Percentiles rank a stretch among this genome's conserved stretches.
phyloP scores from a whole-genome alignment of 306 rosid species.

The Glycine latifolia region DNA sequence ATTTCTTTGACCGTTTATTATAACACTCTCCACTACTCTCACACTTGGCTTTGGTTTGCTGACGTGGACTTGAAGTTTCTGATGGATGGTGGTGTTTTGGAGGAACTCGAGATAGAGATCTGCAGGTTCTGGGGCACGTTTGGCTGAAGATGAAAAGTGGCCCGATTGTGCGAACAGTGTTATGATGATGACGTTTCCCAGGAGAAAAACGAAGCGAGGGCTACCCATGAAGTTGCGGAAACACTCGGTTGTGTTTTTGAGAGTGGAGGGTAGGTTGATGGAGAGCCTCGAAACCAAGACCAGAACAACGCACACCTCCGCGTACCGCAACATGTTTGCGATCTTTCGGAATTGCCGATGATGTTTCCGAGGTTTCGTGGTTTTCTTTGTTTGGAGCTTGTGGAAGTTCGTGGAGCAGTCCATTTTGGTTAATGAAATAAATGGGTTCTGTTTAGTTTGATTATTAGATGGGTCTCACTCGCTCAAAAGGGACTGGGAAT shows the following conservation, averaged over 20 bases:
- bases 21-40: neutral
- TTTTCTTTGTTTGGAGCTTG: constrained; percentile 64
- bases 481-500: constrained; percentile 50
- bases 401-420: constrained; percentile 52
- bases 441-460: neutral
- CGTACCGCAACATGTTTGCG: constrained; percentile 60
- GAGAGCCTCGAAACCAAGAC: constrained; percentile 69
- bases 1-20: neutral
- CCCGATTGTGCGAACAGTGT: constrained; percentile 72
- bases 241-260: constrained; percentile 67
- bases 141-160: constrained; percentile 45
- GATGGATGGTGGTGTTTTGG: constrained; percentile 49
- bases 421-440: constrained; percentile 47
- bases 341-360: constrained; percentile 60
- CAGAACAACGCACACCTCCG: constrained; percentile 66
- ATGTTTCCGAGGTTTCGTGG: constrained; percentile 55
- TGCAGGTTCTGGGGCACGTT: constrained; percentile 38
- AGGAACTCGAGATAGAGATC: constrained; percentile 71
- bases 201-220: constrained; percentile 69
- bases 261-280: constrained; percentile 58
- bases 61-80: neutral
- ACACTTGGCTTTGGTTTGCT: neutral
- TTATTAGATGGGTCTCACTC: constrained; percentile 33
- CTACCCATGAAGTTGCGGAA: constrained; percentile 55
- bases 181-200: constrained; percentile 80